Evolutionary conservation across 305 asterid genomes (phyloP), one percentile per base, ranked within the genome.

Genomic region (Petunia hybrid): DNA sequence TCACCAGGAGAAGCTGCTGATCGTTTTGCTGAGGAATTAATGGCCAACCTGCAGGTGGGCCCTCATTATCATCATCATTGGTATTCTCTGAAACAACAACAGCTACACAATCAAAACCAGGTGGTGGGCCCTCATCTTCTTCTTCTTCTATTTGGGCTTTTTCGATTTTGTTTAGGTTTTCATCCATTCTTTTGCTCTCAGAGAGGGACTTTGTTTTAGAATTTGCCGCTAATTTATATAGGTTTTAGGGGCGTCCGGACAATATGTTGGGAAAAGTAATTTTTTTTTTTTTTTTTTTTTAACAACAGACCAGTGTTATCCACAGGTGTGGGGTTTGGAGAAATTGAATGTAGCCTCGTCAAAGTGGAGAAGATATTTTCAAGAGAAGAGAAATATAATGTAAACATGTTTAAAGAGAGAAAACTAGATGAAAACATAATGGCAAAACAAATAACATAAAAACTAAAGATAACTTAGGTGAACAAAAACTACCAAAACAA

Each of bases 81-180:
- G 35, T 78, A 22, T 39, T 83, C 79, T 38, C 88, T 36, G 85
- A 82, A 51, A 87, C 45, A 46, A 85, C 84, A 79, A 85, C 84
- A 79, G 67, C 67, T 80, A 91, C 81, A 77, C 85, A 85, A 16
- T 88, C 87, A 79, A 93, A 93, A 68, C 98, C 98, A 82, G 99
- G 99, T 12, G 97, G 98, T 5, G 98, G 97, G 43, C 99, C 98
- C 41, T 92, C 97, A 51, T 89, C 97, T 12, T 93, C 95, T 0
- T 89, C 95, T 0, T 89, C 97, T 2, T 88, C 84, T 51, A 22
- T 40, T 45, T 70, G 59, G 1, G 22, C 41, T 43, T 45, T 45
- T 45, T 70, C 65, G 38, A 53, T 38, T 4, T 13, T 55, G 48
- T 31, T 53, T 4, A 36, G 14, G 5, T 53, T 55, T 36, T 55